Conservation (phyloP, 176 grass and related monocot species). For the Tuctoria greenei region DNA sequence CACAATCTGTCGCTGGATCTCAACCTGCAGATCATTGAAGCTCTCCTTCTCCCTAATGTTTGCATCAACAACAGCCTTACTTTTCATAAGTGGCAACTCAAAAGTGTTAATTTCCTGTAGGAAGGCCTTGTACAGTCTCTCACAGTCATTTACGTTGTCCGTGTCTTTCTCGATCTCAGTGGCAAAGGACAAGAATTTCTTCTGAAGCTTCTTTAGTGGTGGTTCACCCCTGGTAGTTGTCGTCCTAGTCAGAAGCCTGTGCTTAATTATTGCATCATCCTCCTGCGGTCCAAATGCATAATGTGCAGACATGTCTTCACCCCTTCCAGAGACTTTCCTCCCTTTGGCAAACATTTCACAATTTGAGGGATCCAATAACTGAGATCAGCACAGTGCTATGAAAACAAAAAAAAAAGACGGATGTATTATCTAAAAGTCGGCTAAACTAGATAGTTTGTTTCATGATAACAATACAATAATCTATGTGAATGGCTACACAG, state of each 20-base stretch:
- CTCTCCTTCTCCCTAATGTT: conserved; percentile 89
- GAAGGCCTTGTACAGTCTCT: conserved; percentile 74
- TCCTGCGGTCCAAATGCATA: conserved; percentile 75
- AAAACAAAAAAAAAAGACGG: neutral
- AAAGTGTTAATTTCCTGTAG: conserved; percentile 87
- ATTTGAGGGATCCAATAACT: conserved; percentile 1
- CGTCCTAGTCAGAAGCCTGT: conserved; percentile 83
- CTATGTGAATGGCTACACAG: neutral
- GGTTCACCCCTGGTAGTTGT: conserved; percentile 91
- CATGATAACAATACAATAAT: neutral
- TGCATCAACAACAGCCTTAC: conserved; percentile 78
- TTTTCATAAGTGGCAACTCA: conserved; percentile 85
- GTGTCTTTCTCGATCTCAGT: conserved; percentile 73
- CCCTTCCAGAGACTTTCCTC: conserved; percentile 66
- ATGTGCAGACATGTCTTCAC: conserved; percentile 69
- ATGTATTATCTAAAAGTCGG: conserved; percentile 9
- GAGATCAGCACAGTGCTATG: conserved; percentile 7
- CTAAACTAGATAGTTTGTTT: neutral
- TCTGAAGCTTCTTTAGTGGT: conserved; percentile 92
- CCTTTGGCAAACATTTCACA: conserved; percentile 63
- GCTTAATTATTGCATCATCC: conserved; percentile 89
- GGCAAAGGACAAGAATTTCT: conserved; percentile 80
- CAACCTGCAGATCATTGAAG: conserved; percentile 76
- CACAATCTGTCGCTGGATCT: conserved; percentile 75
- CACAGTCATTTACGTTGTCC: conserved; percentile 56